Percentiles rank a stretch among this genome's conserved stretches.
Conservation (phyloP, 1,139 yeast genomes). For the Candida sojae region DNA sequence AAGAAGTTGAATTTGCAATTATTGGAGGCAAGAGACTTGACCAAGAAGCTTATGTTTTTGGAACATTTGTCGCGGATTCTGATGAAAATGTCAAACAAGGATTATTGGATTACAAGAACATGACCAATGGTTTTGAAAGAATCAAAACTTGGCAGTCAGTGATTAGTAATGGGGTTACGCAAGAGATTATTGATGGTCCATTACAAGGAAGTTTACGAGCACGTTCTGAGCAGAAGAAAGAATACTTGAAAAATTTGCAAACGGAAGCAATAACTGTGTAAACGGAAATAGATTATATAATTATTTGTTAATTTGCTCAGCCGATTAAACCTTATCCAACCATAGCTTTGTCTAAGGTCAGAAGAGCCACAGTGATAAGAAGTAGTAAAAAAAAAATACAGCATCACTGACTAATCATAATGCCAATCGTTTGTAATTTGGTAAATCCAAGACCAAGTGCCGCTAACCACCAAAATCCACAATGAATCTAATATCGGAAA, state of each 20-base stretch:
- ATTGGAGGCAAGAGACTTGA: constrained; percentile 78
- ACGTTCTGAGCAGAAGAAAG: constrained; percentile 31
- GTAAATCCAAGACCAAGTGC: background rate
- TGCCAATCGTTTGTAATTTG: background rate
- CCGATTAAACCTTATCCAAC: no score
- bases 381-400: no score
- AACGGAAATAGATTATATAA: no score
- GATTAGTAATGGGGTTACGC: constrained; percentile 61
- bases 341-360: no score
- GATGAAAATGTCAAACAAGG: constrained; percentile 66
- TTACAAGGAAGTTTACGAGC: constrained; percentile 35
- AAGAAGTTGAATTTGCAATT: constrained; percentile 54
- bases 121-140: constrained; percentile 72
- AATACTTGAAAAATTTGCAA: constrained; percentile 20
- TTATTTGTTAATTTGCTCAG: no score
- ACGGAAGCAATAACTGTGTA: background rate
- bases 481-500: background rate
- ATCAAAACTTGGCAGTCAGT: constrained; percentile 68
- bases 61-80: constrained; percentile 82
- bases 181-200: constrained; percentile 43
- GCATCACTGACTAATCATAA: background rate
- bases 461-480: background rate
- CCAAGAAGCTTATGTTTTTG: constrained; percentile 83
- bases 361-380: no score
- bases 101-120: constrained; percentile 67